Percentiles rank a stretch among this genome's conserved stretches.
These are phyloP conservation scores for Pluteus cervinus DNA, from an alignment of 768 basidiomycete genomes.

Conservation along the genomic window DNA sequence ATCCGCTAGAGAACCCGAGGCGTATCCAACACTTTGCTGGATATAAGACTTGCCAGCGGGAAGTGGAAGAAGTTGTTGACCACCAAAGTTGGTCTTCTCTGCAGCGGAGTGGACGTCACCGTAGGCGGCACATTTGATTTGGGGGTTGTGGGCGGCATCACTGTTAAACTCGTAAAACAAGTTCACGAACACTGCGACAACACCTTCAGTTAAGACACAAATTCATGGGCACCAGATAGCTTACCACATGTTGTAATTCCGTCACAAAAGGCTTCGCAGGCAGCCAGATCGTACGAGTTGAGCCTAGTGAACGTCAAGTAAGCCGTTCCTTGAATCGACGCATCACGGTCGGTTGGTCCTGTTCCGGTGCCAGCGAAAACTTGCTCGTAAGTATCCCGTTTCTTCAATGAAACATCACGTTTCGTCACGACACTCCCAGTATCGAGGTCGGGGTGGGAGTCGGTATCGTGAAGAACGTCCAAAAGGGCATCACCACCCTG, in stretches of 20 bases:
- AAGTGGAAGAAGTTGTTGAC: constrained; percentile 31
- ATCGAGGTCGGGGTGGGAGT: constrained; percentile 9
- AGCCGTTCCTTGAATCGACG: constrained; percentile 41
- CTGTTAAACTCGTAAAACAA: constrained; percentile 45
- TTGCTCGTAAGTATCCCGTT: constrained; percentile 20
- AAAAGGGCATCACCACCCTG: too few relatives aligned
- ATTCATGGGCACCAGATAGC: too few relatives aligned
- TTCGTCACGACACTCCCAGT: constrained; percentile 10
- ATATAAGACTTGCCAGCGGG: constrained; percentile 33
- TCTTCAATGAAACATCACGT: constrained; percentile 17
- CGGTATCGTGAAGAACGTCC: constrained; percentile 22
- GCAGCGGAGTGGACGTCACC: constrained; percentile 34
- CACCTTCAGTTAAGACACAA: neutral
- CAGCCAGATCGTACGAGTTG: constrained; percentile 36
- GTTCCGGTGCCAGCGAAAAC: constrained; percentile 34
- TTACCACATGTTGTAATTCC: constrained; percentile 32
- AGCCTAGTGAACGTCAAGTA: constrained; percentile 39
- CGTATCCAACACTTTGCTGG: constrained; percentile 37
- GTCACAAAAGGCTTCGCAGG: constrained; percentile 34
- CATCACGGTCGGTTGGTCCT: constrained; percentile 28
- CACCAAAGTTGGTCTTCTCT: constrained; percentile 40
- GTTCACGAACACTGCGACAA: constrained; percentile 40
- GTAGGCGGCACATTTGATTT: constrained; percentile 42
- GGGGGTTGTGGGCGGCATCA: constrained; percentile 26
- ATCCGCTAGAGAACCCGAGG: constrained; percentile 27